phyloP scores from a whole-genome alignment of 2,329 filamentous ascomycete species.

The Botrytis squamosa region DNA sequence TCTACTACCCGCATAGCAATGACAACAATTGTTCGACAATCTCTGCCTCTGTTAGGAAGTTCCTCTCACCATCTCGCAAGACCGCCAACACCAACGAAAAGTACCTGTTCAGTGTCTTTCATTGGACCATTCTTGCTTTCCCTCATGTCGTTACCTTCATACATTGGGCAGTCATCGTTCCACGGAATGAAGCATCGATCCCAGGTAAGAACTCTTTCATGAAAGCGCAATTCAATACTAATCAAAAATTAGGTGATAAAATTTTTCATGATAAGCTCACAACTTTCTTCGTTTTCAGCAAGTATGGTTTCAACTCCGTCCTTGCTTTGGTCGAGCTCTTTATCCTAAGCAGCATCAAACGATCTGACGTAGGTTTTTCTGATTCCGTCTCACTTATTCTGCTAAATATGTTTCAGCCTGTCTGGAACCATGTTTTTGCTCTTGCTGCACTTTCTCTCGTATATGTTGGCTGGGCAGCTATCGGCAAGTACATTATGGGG shows the following conservation, averaged over 20 bases:
- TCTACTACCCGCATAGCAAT: constrained; percentile 37
- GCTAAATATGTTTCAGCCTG: constrained; percentile 30
- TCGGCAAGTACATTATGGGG: constrained; percentile 34
- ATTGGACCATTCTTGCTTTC: constrained; percentile 35
- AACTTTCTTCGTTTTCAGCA: constrained; percentile 34
- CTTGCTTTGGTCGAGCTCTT: constrained; percentile 39
- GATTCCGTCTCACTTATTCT: background rate
- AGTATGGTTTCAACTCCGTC: constrained; percentile 34
- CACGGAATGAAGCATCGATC: constrained; percentile 28
- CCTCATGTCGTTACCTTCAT: constrained; percentile 37
- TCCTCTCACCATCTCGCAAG: constrained; percentile 34
- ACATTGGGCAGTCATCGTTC: constrained; percentile 38
- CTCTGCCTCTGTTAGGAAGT: constrained; percentile 27
- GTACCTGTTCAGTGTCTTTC: constrained; percentile 39
- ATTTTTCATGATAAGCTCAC: constrained; percentile 31
- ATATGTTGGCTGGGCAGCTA: constrained; percentile 38
- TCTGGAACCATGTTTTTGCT: constrained; percentile 30
- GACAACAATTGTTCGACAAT: constrained; percentile 23
- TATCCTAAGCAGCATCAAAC: constrained; percentile 38
- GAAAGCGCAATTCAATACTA: constrained; percentile 11
- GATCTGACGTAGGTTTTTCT: constrained; percentile 34
- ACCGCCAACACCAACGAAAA: constrained; percentile 30
- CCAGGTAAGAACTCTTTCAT: constrained; percentile 25
- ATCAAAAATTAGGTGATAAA: constrained; percentile 26
- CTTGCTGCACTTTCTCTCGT: constrained; percentile 29